Percentiles rank a stretch among this genome's conserved stretches.
Conservation (phyloP, 345 rosid genomes). For the Kandelia obovata region DNA sequence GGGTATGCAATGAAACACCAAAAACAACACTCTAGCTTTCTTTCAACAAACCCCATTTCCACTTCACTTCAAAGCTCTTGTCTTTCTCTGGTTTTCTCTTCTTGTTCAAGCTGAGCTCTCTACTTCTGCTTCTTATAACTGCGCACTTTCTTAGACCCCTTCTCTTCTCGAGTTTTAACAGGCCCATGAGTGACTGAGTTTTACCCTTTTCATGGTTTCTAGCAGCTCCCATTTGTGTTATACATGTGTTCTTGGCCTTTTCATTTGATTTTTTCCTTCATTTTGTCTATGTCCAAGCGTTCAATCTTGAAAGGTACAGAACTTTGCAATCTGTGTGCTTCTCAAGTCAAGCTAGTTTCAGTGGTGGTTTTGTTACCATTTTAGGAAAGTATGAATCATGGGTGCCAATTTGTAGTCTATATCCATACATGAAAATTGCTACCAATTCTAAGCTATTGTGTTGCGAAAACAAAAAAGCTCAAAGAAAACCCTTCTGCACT, state of each 20-base stretch:
- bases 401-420: too few relatives aligned
- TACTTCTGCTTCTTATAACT: background rate
- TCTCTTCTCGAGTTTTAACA: too few relatives aligned
- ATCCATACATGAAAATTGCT: too few relatives aligned
- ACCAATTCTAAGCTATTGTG: too few relatives aligned
- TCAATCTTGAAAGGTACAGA: too few relatives aligned
- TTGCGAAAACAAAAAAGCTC: too few relatives aligned
- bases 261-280: background rate
- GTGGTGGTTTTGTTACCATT: too few relatives aligned
- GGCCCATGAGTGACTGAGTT: background rate
- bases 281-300: background rate
- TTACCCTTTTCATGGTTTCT: background rate
- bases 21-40: background rate
- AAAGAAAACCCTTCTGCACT: too few relatives aligned
- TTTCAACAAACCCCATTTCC: background rate
- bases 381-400: too few relatives aligned
- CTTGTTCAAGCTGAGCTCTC: too few relatives aligned
- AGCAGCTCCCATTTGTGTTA: background rate
- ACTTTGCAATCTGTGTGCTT: too few relatives aligned
- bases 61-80: constrained; percentile 1
- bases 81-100: background rate
- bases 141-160: background rate
- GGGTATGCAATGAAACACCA: constrained; percentile 17
- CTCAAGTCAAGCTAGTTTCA: too few relatives aligned
- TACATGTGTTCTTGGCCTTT: background rate